Evolutionary conservation across 345 rosid genomes (phyloP).

Genomic region (Dipteronia dyeriana): DNA sequence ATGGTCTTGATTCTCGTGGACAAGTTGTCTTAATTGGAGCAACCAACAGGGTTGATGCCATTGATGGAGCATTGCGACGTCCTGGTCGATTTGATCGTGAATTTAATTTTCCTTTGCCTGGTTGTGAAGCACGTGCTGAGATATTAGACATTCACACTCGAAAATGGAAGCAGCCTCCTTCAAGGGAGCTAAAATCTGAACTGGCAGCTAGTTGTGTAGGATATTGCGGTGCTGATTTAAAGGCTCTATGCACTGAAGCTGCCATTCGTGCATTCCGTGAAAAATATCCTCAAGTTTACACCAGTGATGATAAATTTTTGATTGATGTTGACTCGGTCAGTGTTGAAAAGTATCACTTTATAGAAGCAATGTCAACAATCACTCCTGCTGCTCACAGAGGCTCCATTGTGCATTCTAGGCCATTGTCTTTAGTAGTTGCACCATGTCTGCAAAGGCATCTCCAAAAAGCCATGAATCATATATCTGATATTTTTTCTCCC

Average conservation of each 20-base stretch:
- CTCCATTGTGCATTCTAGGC: conserved; percentile 91
- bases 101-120: conserved; percentile 96
- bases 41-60: conserved; percentile 98
- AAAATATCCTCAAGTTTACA: conserved; percentile 98
- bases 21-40: conserved; percentile 99
- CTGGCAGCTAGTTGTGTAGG: conserved; percentile 99
- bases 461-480: conserved; percentile 62
- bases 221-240: conserved; percentile 98
- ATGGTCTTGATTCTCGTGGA: conserved; percentile 99
- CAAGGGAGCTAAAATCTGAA: conserved; percentile 76
- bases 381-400: conserved; percentile 99
- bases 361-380: conserved; percentile 94
- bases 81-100: conserved; percentile 99
- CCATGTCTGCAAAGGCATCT: conserved; percentile 91
- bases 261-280: conserved; percentile 99
- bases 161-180: conserved; percentile 94
- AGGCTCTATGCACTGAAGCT: conserved; percentile 98
- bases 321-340: conserved; percentile 91
- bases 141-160: conserved; percentile 97
- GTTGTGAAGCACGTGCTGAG: conserved; percentile 96
- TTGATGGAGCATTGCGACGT: conserved; percentile 98
- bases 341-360: conserved; percentile 86
- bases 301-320: conserved; percentile 90
- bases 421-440: conserved; percentile 87
- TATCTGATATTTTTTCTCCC: conserved; percentile 81